These are phyloP conservation scores for Tubosaeta brunneosetosa DNA, from an alignment of 768 basidiomycete species.

Conservation along the genomic window DNA sequence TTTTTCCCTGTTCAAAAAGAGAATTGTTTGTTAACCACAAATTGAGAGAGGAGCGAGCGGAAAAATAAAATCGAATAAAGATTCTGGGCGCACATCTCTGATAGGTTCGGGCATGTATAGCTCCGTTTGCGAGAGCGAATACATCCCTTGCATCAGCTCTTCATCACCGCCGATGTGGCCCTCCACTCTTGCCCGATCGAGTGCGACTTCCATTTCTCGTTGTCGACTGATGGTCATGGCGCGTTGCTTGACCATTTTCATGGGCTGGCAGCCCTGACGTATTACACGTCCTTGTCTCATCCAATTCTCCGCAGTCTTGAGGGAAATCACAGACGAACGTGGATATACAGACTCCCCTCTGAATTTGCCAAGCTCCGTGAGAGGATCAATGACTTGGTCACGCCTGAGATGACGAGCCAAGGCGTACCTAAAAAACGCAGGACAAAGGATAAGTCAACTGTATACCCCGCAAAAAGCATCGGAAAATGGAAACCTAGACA, in stretches of 20 bases:
- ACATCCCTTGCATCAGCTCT: slow-evolving; percentile 82
- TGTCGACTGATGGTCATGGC: slow-evolving; percentile 74
- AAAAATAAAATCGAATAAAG: not conserved
- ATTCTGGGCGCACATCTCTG: slow-evolving; percentile 75
- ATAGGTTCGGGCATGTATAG: slow-evolving; percentile 75
- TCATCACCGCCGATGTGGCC: slow-evolving; percentile 40
- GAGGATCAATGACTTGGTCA: slow-evolving; percentile 79
- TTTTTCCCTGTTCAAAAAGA: slow-evolving; percentile 59
- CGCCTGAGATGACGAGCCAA: slow-evolving; percentile 84
- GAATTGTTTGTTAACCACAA: slow-evolving; percentile 4
- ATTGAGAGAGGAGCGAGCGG: not conserved
- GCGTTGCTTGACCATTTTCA: slow-evolving; percentile 86
- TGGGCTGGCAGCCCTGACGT: slow-evolving; percentile 69
- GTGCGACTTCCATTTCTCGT: slow-evolving; percentile 64
- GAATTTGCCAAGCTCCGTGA: slow-evolving; percentile 84
- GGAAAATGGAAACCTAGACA: slow-evolving; percentile 26
- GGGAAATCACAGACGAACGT: slow-evolving; percentile 72
- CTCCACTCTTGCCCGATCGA: slow-evolving; percentile 34
- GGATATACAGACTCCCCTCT: slow-evolving; percentile 90
- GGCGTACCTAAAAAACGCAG: slow-evolving; percentile 54
- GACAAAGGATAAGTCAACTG: slow-evolving; percentile 2
- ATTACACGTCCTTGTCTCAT: slow-evolving; percentile 80
- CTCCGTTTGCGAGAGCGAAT: slow-evolving; percentile 81
- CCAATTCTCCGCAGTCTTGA: slow-evolving; percentile 94
- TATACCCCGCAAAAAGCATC: slow-evolving; percentile 21